Percentiles rank a stretch among this genome's conserved stretches.
Evolutionary conservation across 352 stramenopile genomes (phyloP).

Genomic region (Phytophthora lateralis): DNA sequence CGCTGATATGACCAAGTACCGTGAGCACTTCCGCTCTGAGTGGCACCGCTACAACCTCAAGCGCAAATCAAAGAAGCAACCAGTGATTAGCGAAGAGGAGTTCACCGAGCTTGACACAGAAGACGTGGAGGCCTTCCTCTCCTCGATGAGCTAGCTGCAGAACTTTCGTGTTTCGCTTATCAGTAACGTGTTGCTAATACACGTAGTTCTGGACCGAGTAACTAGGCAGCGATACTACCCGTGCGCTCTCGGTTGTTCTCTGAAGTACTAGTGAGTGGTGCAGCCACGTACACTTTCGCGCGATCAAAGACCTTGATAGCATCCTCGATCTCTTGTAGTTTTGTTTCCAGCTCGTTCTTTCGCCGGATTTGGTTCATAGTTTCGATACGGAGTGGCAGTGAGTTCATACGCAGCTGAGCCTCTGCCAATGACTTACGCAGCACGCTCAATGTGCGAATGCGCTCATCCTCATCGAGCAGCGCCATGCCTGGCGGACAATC

Average conservation of each 20-base stretch:
- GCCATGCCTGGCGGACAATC: slow-evolving; percentile 89
- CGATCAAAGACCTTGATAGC: slow-evolving; percentile 90
- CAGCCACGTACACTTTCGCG: slow-evolving; percentile 85
- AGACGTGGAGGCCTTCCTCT: slow-evolving; percentile 68
- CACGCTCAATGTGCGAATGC: slow-evolving; percentile 66
- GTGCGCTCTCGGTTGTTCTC: slow-evolving; percentile 26
- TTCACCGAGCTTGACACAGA: slow-evolving; percentile 61
- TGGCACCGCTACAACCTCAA: slow-evolving; percentile 98
- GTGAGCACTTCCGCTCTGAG: slow-evolving; percentile 95
- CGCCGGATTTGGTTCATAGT: slow-evolving; percentile 79
- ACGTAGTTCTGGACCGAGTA: slow-evolving; percentile 9
- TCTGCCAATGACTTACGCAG: slow-evolving; percentile 69
- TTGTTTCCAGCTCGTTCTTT: slow-evolving; percentile 82
- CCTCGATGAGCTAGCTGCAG: slow-evolving; percentile 59
- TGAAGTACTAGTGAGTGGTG: slow-evolving; percentile 28
- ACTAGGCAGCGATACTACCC: slow-evolving; percentile 31
- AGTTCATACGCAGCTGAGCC: slow-evolving; percentile 69
- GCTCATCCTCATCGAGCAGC: slow-evolving; percentile 81
- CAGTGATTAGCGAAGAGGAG: slow-evolving; percentile 70
- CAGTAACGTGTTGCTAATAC: slow-evolving; percentile 19
- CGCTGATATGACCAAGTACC: slow-evolving; percentile 82
- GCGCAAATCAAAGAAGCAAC: slow-evolving; percentile 91
- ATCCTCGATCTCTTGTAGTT: slow-evolving; percentile 90
- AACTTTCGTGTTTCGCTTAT: slow-evolving; percentile 19
- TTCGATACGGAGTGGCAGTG: slow-evolving; percentile 85